Evolutionary conservation across 2,329 filamentous ascomycete genomes (phyloP).

Genomic region (Aspergillus quadrilineatus): DNA sequence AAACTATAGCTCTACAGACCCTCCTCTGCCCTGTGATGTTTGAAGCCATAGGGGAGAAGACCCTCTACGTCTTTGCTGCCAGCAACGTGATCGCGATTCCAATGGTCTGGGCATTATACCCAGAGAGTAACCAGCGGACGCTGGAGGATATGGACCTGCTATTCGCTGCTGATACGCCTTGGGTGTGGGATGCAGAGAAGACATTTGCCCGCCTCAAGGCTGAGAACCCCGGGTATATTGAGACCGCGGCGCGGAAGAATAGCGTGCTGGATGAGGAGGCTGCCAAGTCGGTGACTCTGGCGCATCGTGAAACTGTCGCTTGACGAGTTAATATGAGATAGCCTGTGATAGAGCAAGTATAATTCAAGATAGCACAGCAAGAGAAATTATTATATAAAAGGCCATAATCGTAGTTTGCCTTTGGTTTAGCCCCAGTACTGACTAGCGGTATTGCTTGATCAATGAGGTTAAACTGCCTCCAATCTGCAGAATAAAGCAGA

Average conservation of each 20-base stretch:
- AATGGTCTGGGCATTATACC: constrained; percentile 72
- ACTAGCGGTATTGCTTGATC: too few species aligned
- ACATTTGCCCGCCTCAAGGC: constrained; percentile 63
- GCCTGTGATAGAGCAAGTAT: not conserved
- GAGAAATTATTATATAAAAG: too few species aligned
- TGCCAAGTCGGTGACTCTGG: constrained; percentile 21
- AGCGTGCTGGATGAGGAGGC: constrained; percentile 35
- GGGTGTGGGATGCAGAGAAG: constrained; percentile 69
- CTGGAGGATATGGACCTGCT: constrained; percentile 74
- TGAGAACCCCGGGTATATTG: constrained; percentile 55
- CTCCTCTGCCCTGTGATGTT: constrained; percentile 63
- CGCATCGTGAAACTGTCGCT: constrained; percentile 3
- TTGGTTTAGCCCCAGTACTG: too few species aligned
- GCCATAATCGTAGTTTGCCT: too few species aligned
- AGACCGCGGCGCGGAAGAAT: constrained; percentile 36
- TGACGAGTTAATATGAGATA: not conserved
- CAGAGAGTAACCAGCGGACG: constrained; percentile 71
- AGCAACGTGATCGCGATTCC: constrained; percentile 66
- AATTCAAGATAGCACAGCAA: not conserved
- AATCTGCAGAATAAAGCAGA: too few species aligned
- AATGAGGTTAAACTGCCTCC: too few species aligned
- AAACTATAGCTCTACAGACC: constrained; percentile 25
- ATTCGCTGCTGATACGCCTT: constrained; percentile 65
- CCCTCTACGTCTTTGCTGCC: constrained; percentile 70
- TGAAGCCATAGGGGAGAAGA: constrained; percentile 64